Percentiles rank a stretch among this genome's conserved stretches.
These are phyloP conservation scores for Rossbeevera mucosa DNA, from an alignment of 768 basidiomycete genomes.

Conservation along the genomic window DNA sequence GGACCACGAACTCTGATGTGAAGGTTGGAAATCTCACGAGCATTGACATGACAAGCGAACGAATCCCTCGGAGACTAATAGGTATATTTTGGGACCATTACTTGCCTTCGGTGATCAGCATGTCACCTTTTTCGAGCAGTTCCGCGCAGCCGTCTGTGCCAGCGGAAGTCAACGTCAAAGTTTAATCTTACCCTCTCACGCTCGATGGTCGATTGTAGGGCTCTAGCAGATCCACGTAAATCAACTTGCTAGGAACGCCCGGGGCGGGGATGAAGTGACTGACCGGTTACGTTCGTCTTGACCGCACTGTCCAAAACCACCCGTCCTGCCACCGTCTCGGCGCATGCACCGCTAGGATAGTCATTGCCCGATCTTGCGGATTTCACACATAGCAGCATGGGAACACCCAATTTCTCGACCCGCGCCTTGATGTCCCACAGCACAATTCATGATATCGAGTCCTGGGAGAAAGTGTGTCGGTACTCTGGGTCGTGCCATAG, in stretches of 20 bases:
- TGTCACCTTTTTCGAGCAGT: conserved; percentile 54
- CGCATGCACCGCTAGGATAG: conserved; percentile 42
- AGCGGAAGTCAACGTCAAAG: conserved; percentile 69
- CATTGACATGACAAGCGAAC: neutral
- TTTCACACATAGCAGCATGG: conserved; percentile 64
- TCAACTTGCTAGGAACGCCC: neutral
- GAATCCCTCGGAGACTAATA: neutral
- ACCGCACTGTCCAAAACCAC: conserved; percentile 68
- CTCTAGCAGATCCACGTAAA: conserved; percentile 54
- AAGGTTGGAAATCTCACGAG: conserved; percentile 43
- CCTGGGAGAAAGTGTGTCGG: conserved; percentile 42
- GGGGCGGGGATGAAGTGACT: conserved; percentile 1
- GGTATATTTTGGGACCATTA: neutral
- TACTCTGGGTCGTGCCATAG: neutral
- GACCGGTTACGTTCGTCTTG: conserved; percentile 68
- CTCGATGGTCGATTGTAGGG: conserved; percentile 45
- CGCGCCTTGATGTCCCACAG: conserved; percentile 78
- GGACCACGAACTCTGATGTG: conserved; percentile 56
- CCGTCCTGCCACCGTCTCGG: conserved; percentile 47
- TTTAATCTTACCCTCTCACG: conserved; percentile 56
- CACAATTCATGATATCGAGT: conserved; percentile 65
- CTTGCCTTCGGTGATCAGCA: conserved; percentile 62
- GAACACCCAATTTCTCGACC: conserved; percentile 58
- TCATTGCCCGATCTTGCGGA: conserved; percentile 54
- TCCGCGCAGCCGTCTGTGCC: conserved; percentile 63